Evolutionary conservation across 257 asterid genomes (phyloP), one percentile per base, ranked within the genome.

Genomic region (Leptodermis oblonga): DNA sequence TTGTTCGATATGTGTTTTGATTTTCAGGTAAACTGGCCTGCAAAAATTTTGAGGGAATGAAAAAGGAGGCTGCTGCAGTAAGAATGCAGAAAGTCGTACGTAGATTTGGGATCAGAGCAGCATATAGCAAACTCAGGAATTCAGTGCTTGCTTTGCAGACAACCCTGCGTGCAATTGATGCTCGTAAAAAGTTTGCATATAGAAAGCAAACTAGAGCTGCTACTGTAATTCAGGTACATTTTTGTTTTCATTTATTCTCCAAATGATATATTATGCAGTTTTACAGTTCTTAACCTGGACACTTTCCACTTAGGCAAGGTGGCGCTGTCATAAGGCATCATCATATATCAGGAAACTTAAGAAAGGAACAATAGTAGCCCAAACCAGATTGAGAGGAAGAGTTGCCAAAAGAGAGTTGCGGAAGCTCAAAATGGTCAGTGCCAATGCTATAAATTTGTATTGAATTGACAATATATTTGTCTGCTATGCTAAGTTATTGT

Each of bases 381-480:
- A 92, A 76, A 88, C 96, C 86, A 83, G 81, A 78, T 90, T 89
- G 92, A 90, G 97, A 77, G 97, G 90, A 70, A 88, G 63, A 86
- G 73, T 77, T 75, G 96, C 97, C 25, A 87, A 76, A 79, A 82
- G 62, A 68, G 97, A 92, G 81, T 67, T 92, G 67, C 87, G 94
- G 78, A 90, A 87, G 86, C 97, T 92, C 62, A 92, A 90, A 88
- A 81, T 80, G 95, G 98, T 90, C 71, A 68, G 88, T 26, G 70
- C 58, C 68, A 53, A 53, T 76, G 65, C 70, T 72, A 20, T 17
- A 48, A 69, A 74, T 69, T 71, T 31, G 61, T 71, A 22, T 67
- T 62, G 70, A 68, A 77, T 34, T 66, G 56, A 48, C 20, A 25
- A 55, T 49, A 11, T 14, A 6, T 20, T 67, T 37, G 23, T 45